Conservation (phyloP, 441 rosid genomes). For the Euphorbia schlechtendalii region DNA sequence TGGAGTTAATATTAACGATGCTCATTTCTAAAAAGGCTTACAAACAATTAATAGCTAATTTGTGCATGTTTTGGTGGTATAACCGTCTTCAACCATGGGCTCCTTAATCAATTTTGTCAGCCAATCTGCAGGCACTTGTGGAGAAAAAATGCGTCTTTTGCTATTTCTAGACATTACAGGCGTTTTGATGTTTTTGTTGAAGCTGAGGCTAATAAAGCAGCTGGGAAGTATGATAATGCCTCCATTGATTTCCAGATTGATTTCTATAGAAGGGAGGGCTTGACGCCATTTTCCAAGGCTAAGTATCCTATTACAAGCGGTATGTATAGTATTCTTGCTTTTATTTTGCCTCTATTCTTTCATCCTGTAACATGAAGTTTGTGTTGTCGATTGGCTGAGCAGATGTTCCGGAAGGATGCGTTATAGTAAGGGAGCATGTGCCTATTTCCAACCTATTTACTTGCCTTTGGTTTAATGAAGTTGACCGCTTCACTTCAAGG, state of each 20-base stretch:
- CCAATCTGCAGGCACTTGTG: slow-evolving; percentile 65
- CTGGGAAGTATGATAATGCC: slow-evolving; percentile 77
- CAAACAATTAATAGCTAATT: not conserved
- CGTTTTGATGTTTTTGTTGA: slow-evolving; percentile 79
- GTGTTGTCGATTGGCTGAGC: slow-evolving; percentile 24
- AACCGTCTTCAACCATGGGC: not conserved
- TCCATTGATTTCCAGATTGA: slow-evolving; percentile 86
- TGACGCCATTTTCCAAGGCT: slow-evolving; percentile 69
- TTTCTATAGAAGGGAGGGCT: slow-evolving; percentile 82
- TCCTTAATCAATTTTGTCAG: slow-evolving; percentile 5
- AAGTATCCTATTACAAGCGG: slow-evolving; percentile 94
- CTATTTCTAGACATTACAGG: slow-evolving; percentile 82
- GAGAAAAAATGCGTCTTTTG: slow-evolving; percentile 82
- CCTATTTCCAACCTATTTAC: slow-evolving; percentile 91
- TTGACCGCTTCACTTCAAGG: slow-evolving; percentile 80
- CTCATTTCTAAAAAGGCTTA: not conserved
- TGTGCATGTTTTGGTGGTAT: not conserved
- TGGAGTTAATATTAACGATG: not conserved
- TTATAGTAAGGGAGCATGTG: slow-evolving; percentile 84
- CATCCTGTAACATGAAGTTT: slow-evolving; percentile 3
- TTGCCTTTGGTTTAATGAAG: slow-evolving; percentile 93
- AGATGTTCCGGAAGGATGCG: slow-evolving; percentile 99
- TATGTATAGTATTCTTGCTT: slow-evolving; percentile 25
- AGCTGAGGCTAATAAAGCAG: slow-evolving; percentile 98
- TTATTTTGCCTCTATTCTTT: slow-evolving; percentile 7